Percentiles rank a stretch among this genome's conserved stretches.
Conservation (phyloP, 2,329 filamentous ascomycete species). For the Ceratocystis diversiconidia region DNA sequence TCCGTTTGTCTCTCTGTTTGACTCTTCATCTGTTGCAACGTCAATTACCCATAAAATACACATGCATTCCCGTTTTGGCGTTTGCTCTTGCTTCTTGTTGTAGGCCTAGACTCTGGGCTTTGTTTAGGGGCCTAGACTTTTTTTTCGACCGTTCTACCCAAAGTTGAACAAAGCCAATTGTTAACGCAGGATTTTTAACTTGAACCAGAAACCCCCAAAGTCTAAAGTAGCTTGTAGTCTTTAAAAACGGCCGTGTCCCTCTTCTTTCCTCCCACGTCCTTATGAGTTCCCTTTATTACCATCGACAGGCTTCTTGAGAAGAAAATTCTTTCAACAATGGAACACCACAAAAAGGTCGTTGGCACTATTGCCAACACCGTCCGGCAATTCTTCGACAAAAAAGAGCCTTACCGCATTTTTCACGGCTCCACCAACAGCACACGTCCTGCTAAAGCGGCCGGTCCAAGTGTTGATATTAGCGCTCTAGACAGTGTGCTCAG, state of each 20-base stretch:
- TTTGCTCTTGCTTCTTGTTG: neutral
- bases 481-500: conserved; percentile 47
- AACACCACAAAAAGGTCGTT: conserved; percentile 37
- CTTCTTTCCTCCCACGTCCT: neutral
- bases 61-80: too few species aligned
- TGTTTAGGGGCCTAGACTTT: neutral
- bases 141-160: neutral
- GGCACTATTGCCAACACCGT: conserved; percentile 34
- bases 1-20: neutral
- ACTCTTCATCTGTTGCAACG: neutral
- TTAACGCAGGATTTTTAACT: neutral
- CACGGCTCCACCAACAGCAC: conserved; percentile 70
- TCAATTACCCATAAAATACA: too few species aligned
- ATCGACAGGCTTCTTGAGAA: neutral
- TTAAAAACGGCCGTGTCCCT: neutral
- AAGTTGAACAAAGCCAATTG: neutral
- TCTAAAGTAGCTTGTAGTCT: neutral
- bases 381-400: conserved; percentile 33
- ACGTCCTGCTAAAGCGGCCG: conserved; percentile 33
- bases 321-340: conserved; percentile 27
- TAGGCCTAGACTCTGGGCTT: neutral
- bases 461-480: conserved; percentile 48
- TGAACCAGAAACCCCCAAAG: neutral
- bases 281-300: neutral
- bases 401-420: conserved; percentile 55